These are phyloP conservation scores for Umbelopsis vinacea DNA, from an alignment of 192 early-diverging fungal species.

Conservation along the genomic window DNA sequence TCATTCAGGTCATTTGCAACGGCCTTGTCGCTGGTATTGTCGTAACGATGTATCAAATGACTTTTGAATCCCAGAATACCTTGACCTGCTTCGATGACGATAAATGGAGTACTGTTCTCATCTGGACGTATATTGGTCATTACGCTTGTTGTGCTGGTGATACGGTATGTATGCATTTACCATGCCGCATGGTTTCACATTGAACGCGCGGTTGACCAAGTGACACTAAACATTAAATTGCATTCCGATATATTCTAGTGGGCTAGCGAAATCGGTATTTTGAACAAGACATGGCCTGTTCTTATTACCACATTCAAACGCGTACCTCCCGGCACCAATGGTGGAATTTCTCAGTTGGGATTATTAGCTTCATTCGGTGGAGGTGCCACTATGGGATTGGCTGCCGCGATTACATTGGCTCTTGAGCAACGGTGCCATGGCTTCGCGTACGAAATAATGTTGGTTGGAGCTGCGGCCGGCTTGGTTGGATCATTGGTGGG, in stretches of 20 bases:
- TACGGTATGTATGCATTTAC: conserved; percentile 44
- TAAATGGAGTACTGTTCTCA: conserved; percentile 38
- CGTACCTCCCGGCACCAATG: conserved; percentile 94
- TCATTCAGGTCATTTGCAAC: conserved; percentile 57
- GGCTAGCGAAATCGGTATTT: conserved; percentile 89
- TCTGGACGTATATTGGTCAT: conserved; percentile 59
- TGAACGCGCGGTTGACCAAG: not conserved
- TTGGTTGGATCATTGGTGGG: conserved; percentile 75
- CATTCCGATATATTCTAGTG: conserved; percentile 49
- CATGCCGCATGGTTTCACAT: not conserved
- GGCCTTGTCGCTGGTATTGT: conserved; percentile 50
- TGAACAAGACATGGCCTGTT: conserved; percentile 72
- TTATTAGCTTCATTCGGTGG: conserved; percentile 78
- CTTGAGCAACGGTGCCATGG: conserved; percentile 50
- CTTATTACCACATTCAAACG: conserved; percentile 79
- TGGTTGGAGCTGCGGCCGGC: conserved; percentile 67
- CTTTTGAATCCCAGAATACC: conserved; percentile 36
- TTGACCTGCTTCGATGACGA: conserved; percentile 33
- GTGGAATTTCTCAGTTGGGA: conserved; percentile 77
- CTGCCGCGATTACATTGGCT: conserved; percentile 55
- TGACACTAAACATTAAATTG: conserved; percentile 9
- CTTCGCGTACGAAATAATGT: conserved; percentile 47
- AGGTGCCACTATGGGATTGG: conserved; percentile 70
- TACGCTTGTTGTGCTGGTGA: conserved; percentile 64
- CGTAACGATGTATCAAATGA: conserved; percentile 44